Base-by-base conservation (phyloP, 306 rosid species). In the Glycine tomentella region DNA sequence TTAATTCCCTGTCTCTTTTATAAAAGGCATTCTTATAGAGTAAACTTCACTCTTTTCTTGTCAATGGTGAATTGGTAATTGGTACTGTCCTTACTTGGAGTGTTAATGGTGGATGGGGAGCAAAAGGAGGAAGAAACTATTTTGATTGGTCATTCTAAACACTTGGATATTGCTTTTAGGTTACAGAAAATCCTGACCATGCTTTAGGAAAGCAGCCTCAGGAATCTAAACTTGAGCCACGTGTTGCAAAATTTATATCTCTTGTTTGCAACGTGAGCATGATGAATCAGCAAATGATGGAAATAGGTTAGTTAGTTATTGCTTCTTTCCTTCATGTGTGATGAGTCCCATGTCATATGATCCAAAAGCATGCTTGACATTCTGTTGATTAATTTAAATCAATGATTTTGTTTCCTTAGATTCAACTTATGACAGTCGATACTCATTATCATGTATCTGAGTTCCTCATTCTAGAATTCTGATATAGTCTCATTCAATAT, bases 241-340 rank as follows among this genome's bases (percentile, higher is more conserved):
- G 85, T 36, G 50, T 95, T 55, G 98, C 98, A 70, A 92, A 89
- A 76, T 92, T 95, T 77, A 89, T 95, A 65, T 93, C 99, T 65
- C 97, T 95, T 36, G 83, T 95, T 83, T 93, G 99, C 88, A 93
- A 95, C 34, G 69, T 93, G 74, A 86, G 92, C 89, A 95, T 95
- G 99, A 95, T 95, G 99, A 89, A 87, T 88, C 99, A 93, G 74
- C 97, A 92, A 58, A n/a, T n/a, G n/a, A n/a, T n/a, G n/a, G n/a
- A n/a, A n/a, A n/a, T n/a, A n/a, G n/a, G n/a, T n/a, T n/a, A n/a
- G n/a, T n/a, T n/a, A n/a, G n/a, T n/a, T n/a, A n/a, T n/a, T n/a
- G n/a, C n/a, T n/a, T n/a, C n/a, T n/a, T n/a, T n/a, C n/a, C n/a
- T n/a, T n/a, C n/a, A n/a, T n/a, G n/a, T n/a, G n/a, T n/a, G n/a